Evolutionary conservation across 768 basidiomycete genomes (phyloP), one percentile per base, ranked within the genome.

Genomic region (Glaciozyma antarctica): DNA sequence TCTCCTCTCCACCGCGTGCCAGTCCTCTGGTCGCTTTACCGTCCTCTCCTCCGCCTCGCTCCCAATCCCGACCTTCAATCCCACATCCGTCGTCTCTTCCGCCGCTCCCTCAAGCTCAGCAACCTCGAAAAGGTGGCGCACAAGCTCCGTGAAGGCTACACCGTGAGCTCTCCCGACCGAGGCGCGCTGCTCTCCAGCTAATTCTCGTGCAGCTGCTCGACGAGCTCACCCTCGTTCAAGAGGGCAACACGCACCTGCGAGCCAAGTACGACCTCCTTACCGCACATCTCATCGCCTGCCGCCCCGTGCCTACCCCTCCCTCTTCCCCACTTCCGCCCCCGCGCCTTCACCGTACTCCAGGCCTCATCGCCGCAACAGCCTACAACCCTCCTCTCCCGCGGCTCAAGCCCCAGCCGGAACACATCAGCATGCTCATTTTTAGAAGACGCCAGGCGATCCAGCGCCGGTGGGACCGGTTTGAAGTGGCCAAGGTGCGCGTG

Each of bases 1-100:
- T 48, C n/a, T 3, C 47, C 47, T 22, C 47, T 48, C 7, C 90
- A 93, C 75, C 82, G 85, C 26, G 76, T 85, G 32, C 89, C 90
- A 5, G 90, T 88, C 0, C 75, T 87, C 71, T 88, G 88, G 86
- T 76, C 79, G 0, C 77, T 92, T 7, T 93, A 91, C 75, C 81
- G 88, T 26, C 83, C 83, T 5, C 79, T 93, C 19, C 76, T 88
- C 56, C 77, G 80, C 34, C 72, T 80, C 48, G 80, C 86, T 9
- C 48, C 56, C 21, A 6, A 19, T 16, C 12, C 32, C 61, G 26
- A 62, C 57, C 13, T 26, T 22, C 44, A 22, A 45, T 41, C 38
- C 44, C 60, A 45, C 22, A 32, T n/a, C 43, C 47, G 24, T 28
- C 55, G 45, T 30, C 47, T 54, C 30, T 56, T 56, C 34, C 34